A percentile compares a stretch with the other conserved stretches of the same genome.
These are phyloP conservation scores for Aspergillus nomiae DNA, from an alignment of 2,329 filamentous ascomycete species.

Conservation along the genomic window DNA sequence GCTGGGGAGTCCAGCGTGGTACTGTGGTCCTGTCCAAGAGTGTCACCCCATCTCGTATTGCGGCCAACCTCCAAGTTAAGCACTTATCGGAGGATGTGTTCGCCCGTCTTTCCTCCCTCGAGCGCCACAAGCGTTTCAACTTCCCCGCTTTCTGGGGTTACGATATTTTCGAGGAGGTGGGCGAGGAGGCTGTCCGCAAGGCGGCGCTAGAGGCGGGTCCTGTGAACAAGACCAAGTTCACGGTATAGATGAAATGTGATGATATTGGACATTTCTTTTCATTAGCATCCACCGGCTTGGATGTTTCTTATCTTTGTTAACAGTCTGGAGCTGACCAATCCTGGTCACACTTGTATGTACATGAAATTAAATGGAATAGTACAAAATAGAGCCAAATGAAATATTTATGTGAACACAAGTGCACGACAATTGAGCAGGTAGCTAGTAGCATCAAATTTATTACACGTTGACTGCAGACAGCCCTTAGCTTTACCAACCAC, in stretches of 20 bases:
- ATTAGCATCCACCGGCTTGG: neutral
- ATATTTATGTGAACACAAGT: too few relatives aligned
- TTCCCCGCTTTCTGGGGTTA: slow-evolving; percentile 35
- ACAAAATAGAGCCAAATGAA: too few relatives aligned
- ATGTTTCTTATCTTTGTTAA: neutral
- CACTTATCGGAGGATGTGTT: slow-evolving; percentile 30
- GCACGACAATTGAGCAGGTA: too few relatives aligned
- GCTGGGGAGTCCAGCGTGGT: slow-evolving; percentile 57
- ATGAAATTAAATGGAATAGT: too few relatives aligned
- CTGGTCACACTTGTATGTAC: too few relatives aligned
- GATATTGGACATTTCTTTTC: neutral
- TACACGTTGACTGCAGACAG: neutral
- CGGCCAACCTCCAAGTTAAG: slow-evolving; percentile 44
- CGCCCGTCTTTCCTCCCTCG: slow-evolving; percentile 29
- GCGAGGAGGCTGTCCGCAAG: slow-evolving; percentile 23
- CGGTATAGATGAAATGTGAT: slow-evolving; percentile 14
- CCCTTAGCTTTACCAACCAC: slow-evolving; percentile 3
- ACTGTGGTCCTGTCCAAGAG: slow-evolving; percentile 58
- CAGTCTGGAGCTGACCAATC: too few relatives aligned
- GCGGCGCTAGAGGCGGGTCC: slow-evolving; percentile 19
- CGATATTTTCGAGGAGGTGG: slow-evolving; percentile 38
- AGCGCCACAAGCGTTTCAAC: slow-evolving; percentile 37
- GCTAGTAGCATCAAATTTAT: neutral
- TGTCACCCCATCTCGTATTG: slow-evolving; percentile 54
- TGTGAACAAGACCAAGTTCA: slow-evolving; percentile 25